Evolutionary conservation across 1,284 basidiomycete species (phyloP), one percentile per base, ranked within the genome.

Genomic region (Marasmius tenuissimus): DNA sequence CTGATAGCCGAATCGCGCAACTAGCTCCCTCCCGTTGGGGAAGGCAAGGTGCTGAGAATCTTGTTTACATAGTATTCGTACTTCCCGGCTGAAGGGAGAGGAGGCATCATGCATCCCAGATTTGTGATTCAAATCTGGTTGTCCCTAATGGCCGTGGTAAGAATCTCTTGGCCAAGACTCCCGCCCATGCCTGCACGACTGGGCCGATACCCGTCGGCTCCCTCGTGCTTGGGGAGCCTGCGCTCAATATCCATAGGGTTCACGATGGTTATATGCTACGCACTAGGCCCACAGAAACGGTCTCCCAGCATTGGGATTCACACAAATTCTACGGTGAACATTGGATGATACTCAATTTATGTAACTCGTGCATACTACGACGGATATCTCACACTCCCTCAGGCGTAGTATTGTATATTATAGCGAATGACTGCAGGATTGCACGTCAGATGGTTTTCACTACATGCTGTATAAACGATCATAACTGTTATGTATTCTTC

Each of bases 261-360:
- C 47, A 82, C 78, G 66, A 72, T 84, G 69, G 68, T 83, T 11
- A 81, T 85, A 73, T 85, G 77, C 9, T 76, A 56, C 33, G 49
- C 52, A 34, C 58, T 52, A 48, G 62, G 62, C 40, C 62, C 62
- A 11, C 59, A 59, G 9, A 63, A 63, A 42, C 62, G 0, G 47
- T 56, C 1, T 61, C 59, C 2, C 55, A 63, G 11, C 18, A 35
- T 18, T 48, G 59, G 51, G 62, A 58, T 49, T 10, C 34, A 37
- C 34, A 14, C 50, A 14, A 62, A 59, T 18, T 42, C 49, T 16
- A 33, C 51, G 12, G 53, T 58, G 10, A 49, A 62, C 42, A 37
- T 62, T 35, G 61, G 61, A 16, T 62, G 61, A 62, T 38, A 42
- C 22, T 34, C 33, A n/a, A 37, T 37, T 18, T 34, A 38, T 34